Evolutionary conservation across 345 rosid species (phyloP).

Genomic region (Raphanus sativus): DNA sequence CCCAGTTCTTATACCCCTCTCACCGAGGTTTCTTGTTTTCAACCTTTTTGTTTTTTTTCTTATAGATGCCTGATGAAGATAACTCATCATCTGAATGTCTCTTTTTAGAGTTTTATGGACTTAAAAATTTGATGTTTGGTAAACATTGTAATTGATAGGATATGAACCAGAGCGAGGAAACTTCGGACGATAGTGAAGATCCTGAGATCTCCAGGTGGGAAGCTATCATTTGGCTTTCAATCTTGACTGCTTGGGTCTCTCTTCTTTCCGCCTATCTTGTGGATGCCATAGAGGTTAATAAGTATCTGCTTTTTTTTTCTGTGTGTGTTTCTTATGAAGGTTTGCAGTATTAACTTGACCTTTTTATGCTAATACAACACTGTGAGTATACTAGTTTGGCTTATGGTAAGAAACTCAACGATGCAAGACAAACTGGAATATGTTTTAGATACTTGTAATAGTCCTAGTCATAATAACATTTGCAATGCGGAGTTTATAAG

Average conservation of each 20-base stretch:
- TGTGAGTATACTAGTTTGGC: neutral
- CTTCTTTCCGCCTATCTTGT: constrained; percentile 86
- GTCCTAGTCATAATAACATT: neutral
- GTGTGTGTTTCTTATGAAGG: neutral
- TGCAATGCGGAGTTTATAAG: neutral
- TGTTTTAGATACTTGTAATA: neutral
- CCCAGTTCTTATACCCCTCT: constrained; percentile 52
- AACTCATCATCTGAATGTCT: neutral
- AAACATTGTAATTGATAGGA: constrained; percentile 52
- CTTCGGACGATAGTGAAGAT: constrained; percentile 48
- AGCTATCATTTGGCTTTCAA: constrained; percentile 77
- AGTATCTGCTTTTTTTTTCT: neutral
- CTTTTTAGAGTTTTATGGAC: constrained; percentile 15
- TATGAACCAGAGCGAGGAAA: constrained; percentile 46
- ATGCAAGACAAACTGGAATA: neutral
- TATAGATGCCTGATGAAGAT: neutral
- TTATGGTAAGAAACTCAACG: neutral
- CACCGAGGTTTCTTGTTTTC: constrained; percentile 52
- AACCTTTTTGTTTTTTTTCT: neutral
- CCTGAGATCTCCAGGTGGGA: constrained; percentile 88
- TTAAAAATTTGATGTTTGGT: constrained; percentile 22
- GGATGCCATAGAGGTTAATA: constrained; percentile 74
- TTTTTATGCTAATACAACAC: neutral
- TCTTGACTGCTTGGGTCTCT: constrained; percentile 91
- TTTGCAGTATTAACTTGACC: neutral